Conservation (phyloP, 306 rosid genomes). For the Purshia tridentata region DNA sequence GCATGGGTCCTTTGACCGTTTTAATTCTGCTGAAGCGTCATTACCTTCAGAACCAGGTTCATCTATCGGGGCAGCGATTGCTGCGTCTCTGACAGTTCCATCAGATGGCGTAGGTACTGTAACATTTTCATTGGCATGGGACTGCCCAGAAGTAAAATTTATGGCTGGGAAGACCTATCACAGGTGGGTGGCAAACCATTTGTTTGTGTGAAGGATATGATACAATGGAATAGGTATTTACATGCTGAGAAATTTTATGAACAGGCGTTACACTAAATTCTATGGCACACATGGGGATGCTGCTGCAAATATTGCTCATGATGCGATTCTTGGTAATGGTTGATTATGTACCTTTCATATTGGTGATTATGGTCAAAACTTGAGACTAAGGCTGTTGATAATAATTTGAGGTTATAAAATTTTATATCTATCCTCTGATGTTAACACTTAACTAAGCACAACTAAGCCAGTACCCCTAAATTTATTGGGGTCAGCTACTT, state of each 20-base stretch:
- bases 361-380: not conserved
- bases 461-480: not conserved
- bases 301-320: conserved; percentile 81
- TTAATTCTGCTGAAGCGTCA: conserved; percentile 42
- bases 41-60: conserved; percentile 77
- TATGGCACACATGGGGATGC: conserved; percentile 73
- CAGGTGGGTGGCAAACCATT: conserved; percentile 55
- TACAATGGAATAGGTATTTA: conserved; percentile 15
- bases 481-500: not conserved
- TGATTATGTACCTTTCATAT: not conserved
- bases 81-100: conserved; percentile 81
- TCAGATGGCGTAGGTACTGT: conserved; percentile 55
- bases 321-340: conserved; percentile 78
- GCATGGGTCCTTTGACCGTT: conserved; percentile 83
- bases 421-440: not conserved
- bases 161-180: conserved; percentile 56
- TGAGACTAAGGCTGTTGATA: conserved; percentile 13
- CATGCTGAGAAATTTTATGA: conserved; percentile 29
- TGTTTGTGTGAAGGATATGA: conserved; percentile 19
- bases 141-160: conserved; percentile 83
- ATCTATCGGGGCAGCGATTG: conserved; percentile 92
- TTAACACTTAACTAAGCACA: not conserved
- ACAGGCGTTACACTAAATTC: conserved; percentile 94
- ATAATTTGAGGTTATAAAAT: not conserved
- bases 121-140: conserved; percentile 96